Conservation (phyloP, 805 yeast genomes). For the Wickerhamomyces canadensis region DNA sequence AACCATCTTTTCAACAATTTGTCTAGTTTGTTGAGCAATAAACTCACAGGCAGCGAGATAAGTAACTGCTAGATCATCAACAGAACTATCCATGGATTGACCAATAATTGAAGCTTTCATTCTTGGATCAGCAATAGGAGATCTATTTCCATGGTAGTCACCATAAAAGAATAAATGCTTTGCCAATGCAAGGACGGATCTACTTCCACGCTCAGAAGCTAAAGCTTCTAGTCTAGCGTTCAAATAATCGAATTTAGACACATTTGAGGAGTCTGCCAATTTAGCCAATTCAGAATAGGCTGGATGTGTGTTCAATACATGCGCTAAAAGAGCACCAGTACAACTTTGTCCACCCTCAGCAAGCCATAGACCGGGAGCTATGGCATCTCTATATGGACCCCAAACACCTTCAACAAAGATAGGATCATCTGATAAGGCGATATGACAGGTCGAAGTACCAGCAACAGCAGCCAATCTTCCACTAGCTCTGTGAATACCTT, state of each 20-base stretch:
- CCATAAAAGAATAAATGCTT: constrained; percentile 90
- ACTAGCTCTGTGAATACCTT: constrained; percentile 54
- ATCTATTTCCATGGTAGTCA: constrained; percentile 93
- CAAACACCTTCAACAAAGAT: constrained; percentile 94
- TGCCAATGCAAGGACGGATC: constrained; percentile 77
- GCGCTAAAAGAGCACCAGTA: constrained; percentile 91
- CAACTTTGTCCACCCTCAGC: constrained; percentile 99
- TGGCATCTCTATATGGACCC: constrained; percentile 96
- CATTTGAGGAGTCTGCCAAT: constrained; percentile 60
- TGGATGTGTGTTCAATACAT: constrained; percentile 83
- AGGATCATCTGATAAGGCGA: constrained; percentile 78
- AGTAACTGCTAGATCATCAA: constrained; percentile 78
- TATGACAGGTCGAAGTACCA: constrained; percentile 96
- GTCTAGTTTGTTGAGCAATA: constrained; percentile 96
- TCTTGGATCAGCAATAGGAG: constrained; percentile 93
- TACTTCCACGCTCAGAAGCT: constrained; percentile 46
- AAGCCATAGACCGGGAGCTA: constrained; percentile 87
- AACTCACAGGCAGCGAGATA: constrained; percentile 95
- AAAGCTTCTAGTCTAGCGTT: constrained; percentile 70
- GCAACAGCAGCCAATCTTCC: constrained; percentile 97
- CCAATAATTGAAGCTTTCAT: constrained; percentile 95
- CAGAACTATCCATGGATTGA: constrained; percentile 81
- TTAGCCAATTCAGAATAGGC: constrained; percentile 70
- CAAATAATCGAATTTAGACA: constrained; percentile 77
- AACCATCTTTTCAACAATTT: constrained; percentile 83